These are phyloP conservation scores for Lasiodiplodia hormozganensis DNA, from an alignment of 2,329 filamentous ascomycete species.

Conservation along the genomic window DNA sequence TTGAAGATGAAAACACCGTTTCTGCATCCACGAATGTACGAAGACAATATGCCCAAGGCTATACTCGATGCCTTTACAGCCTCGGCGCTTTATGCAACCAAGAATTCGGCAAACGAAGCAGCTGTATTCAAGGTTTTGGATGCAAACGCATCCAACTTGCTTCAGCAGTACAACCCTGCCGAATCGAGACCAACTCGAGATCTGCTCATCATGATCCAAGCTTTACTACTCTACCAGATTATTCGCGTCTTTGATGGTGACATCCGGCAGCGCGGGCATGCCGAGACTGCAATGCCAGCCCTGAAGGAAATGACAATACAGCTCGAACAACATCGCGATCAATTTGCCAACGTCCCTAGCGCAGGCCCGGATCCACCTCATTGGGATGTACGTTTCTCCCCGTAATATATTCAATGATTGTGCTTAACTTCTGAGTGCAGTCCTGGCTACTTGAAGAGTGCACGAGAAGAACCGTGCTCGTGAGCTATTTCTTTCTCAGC, in stretches of 20 bases:
- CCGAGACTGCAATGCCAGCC: not conserved
- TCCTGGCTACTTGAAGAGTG: slow-evolving; percentile 2
- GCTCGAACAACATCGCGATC: not conserved
- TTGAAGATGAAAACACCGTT: not conserved
- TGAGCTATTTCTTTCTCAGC: not conserved
- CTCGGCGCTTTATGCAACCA: not conserved
- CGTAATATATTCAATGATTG: not conserved
- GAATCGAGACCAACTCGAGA: not conserved
- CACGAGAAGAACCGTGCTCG: not conserved
- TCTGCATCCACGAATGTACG: not conserved
- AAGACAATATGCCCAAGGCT: not conserved
- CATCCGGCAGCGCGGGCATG: not conserved
- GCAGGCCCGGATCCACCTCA: not conserved
- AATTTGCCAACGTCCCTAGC: not conserved
- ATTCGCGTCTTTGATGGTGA: not conserved
- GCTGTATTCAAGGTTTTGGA: not conserved
- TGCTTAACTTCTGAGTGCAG: not conserved
- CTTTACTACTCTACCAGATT: not conserved
- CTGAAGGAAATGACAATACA: not conserved
- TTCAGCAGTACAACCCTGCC: not conserved
- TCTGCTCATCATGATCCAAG: not conserved
- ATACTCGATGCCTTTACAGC: not conserved
- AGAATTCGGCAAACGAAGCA: not conserved
- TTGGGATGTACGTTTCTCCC: not conserved
- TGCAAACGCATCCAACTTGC: not conserved